Conservation (phyloP, 2,329 filamentous ascomycete species). For the Phaeomoniella chlamydospora region DNA sequence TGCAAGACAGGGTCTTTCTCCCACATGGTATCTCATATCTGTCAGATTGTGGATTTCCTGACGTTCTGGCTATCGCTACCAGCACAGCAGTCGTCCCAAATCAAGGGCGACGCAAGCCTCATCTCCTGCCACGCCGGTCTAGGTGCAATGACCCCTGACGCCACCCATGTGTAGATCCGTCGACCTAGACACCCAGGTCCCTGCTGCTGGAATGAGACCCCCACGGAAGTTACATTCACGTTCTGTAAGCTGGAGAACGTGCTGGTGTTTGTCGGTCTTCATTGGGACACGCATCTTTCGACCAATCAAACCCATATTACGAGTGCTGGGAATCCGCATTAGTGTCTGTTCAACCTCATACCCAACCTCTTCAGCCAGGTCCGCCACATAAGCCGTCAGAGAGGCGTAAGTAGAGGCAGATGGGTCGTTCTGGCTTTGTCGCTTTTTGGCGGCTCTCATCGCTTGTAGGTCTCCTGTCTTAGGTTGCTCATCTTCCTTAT, state of each 20-base stretch:
- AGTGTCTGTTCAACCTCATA: slow-evolving; percentile 71
- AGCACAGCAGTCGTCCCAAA: too few species aligned
- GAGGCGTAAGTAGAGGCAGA: slow-evolving; percentile 63
- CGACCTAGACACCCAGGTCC: background rate
- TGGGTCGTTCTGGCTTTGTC: slow-evolving; percentile 15
- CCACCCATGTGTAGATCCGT: background rate
- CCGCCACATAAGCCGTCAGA: slow-evolving; percentile 63
- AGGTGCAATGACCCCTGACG: too few species aligned
- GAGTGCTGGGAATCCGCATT: slow-evolving; percentile 79
- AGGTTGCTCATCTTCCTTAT: slow-evolving; percentile 13
- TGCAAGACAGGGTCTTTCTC: too few species aligned
- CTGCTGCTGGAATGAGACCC: background rate
- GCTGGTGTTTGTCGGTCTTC: background rate
- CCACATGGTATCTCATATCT: too few species aligned
- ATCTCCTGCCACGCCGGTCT: too few species aligned
- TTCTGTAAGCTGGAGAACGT: background rate
- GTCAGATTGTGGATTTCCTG: too few species aligned
- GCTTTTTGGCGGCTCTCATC: slow-evolving; percentile 22
- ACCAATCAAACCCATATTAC: slow-evolving; percentile 72
- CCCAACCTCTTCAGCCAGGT: slow-evolving; percentile 56
- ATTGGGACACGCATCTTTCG: background rate
- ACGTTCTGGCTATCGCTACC: too few species aligned
- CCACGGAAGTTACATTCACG: background rate
- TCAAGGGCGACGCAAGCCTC: too few species aligned
- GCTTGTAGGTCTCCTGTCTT: slow-evolving; percentile 23